Percentiles rank a stretch among this genome's conserved stretches.
Conservation (phyloP, 2,329 filamentous ascomycete genomes). For the Aureobasidium sp. region DNA sequence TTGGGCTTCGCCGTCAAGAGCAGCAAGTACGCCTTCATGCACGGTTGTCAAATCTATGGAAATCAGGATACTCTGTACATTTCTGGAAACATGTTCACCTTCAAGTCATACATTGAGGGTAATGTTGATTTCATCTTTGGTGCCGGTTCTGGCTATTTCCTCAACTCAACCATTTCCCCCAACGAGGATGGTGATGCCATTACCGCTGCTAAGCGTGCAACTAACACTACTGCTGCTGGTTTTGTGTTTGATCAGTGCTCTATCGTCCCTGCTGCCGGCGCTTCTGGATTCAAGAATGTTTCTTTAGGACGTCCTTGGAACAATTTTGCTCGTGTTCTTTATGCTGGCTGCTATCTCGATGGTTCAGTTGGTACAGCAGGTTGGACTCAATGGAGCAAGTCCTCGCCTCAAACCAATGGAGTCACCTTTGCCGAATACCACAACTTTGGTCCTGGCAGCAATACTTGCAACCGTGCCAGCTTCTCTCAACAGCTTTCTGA, state of each 20-base stretch:
- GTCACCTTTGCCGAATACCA: slow-evolving; percentile 32
- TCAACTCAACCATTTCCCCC: slow-evolving; percentile 32
- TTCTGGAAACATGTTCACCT: slow-evolving; percentile 34
- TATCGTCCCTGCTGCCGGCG: slow-evolving; percentile 27
- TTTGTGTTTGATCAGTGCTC: slow-evolving; percentile 35
- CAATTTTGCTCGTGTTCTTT: slow-evolving; percentile 22
- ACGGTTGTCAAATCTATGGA: slow-evolving; percentile 33
- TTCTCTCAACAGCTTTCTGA: slow-evolving; percentile 35
- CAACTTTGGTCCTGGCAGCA: slow-evolving; percentile 33
- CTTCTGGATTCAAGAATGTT: slow-evolving; percentile 26
- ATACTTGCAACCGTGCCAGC: slow-evolving; percentile 27
- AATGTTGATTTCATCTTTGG: slow-evolving; percentile 42
- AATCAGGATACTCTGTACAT: slow-evolving; percentile 36
- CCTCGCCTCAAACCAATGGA: slow-evolving; percentile 24
- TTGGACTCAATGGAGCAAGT: slow-evolving; percentile 28
- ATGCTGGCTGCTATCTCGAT: slow-evolving; percentile 22
- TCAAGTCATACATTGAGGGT: slow-evolving; percentile 36
- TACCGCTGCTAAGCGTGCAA: slow-evolving; percentile 35
- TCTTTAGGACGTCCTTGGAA: slow-evolving; percentile 24
- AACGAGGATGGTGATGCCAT: slow-evolving; percentile 33
- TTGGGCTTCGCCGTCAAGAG: slow-evolving; percentile 37
- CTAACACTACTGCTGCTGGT: slow-evolving; percentile 32
- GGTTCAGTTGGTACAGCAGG: slow-evolving; percentile 23
- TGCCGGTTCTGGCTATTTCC: slow-evolving; percentile 40
- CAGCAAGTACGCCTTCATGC: slow-evolving; percentile 36